Conservation (phyloP, 352 stramenopile species). For the Phytophthora sp. region DNA sequence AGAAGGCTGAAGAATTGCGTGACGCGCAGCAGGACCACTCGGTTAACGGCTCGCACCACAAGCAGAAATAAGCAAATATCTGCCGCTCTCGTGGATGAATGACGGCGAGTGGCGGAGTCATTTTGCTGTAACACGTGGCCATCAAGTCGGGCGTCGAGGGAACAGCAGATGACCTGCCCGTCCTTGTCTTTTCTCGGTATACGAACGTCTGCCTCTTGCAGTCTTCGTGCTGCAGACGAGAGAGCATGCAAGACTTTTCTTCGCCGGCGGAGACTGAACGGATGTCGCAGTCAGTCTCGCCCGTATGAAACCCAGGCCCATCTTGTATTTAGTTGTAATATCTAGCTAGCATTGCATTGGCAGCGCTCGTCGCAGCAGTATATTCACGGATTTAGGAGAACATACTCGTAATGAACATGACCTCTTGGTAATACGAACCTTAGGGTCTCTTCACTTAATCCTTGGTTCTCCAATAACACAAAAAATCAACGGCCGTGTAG, state of each 20-base stretch:
- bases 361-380: not conserved
- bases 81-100: conserved; percentile 18
- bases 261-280: conserved; percentile 8
- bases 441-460: not conserved
- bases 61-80: conserved; percentile 38
- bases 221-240: not conserved
- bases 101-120: not conserved
- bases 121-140: not conserved
- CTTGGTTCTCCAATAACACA: not conserved
- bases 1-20: conserved; percentile 58
- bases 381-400: not conserved
- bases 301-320: conserved; percentile 22
- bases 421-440: not conserved
- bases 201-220: conserved; percentile 4
- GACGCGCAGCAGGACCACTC: conserved; percentile 38
- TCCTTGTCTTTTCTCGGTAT: conserved; percentile 18
- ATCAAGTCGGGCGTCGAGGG: not conserved
- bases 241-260: conserved; percentile 17
- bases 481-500: too few relatives aligned
- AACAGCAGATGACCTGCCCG: not conserved
- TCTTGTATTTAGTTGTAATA: conserved; percentile 51
- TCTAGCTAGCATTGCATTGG: conserved; percentile 31
- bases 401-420: conserved; percentile 6
- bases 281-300: conserved; percentile 7
- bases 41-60: conserved; percentile 60